Base-by-base conservation (phyloP, 2,329 filamentous ascomycete genomes). In the Aotearoamyces nothofagi region DNA sequence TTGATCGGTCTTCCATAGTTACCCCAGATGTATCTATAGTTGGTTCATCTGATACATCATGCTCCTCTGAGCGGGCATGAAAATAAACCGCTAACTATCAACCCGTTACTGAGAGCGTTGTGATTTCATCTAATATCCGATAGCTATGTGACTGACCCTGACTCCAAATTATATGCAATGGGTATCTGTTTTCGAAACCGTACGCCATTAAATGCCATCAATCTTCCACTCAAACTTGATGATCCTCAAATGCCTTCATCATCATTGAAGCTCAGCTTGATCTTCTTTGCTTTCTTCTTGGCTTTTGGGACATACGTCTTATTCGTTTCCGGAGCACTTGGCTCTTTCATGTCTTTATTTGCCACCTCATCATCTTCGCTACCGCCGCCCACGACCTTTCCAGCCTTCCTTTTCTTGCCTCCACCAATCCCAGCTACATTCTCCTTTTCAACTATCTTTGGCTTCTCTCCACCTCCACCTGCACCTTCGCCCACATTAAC, bases 191-290 rank as follows among this genome's bases (percentile, higher is more conserved):
- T n/a, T n/a, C n/a, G n/a, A n/a, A n/a, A n/a, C n/a, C n/a, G n/a
- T n/a, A n/a, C n/a, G n/a, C n/a, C n/a, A n/a, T n/a, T n/a, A n/a
- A 12, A 22, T 10, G 13, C 17, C 17, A 9, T 28, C 11, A 13
- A 19, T 10, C 6, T 13, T 14, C 15, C 5, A 12, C 26, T 13
- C 22, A 3, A 15, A 5, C 17, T 17, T 40, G 33, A 49, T 26
- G n/a, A n/a, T n/a, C n/a, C n/a, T n/a, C n/a, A n/a, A n/a, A n/a
- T n/a, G n/a, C n/a, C n/a, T n/a, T 70, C 66, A 11, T 74, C 69
- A 32, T 75, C 65, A 15, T 67, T 67, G 45, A 78, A 78, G 49
- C 72, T 78, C 25, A 78, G 54, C 54, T 77, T 77, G 34, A 78
- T 67, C 54, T 75, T 76, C 47, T 72, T 50, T 2, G 33, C 46